Conservation (phyloP, 768 basidiomycete genomes). For the Leucosporidium creatinivorum region DNA sequence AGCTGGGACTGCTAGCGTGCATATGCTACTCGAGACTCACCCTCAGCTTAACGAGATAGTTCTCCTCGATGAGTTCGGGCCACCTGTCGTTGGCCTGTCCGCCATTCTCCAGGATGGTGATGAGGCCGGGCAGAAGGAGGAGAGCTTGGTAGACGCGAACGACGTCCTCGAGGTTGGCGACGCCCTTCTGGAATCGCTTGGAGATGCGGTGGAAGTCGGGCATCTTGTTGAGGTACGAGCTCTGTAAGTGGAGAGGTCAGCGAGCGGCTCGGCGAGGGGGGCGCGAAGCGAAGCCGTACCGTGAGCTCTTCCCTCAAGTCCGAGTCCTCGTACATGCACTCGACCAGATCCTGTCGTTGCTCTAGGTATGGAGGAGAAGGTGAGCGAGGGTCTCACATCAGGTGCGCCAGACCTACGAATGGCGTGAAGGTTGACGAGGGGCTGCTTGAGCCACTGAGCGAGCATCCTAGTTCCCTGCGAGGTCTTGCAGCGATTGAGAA, state of each 20-base stretch:
- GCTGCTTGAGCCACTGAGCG: constrained; percentile 91
- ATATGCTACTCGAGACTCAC: neutral
- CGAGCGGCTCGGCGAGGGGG: neutral
- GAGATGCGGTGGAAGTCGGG: constrained; percentile 87
- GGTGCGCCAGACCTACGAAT: constrained; percentile 56
- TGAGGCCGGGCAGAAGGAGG: constrained; percentile 67
- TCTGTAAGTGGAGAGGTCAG: constrained; percentile 45
- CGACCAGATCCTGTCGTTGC: constrained; percentile 78
- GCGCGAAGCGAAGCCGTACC: constrained; percentile 45
- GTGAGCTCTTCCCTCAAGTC: constrained; percentile 64
- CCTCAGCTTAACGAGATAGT: constrained; percentile 41
- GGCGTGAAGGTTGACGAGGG: constrained; percentile 84
- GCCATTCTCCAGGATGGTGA: constrained; percentile 55
- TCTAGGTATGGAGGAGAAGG: constrained; percentile 45
- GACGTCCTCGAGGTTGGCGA: constrained; percentile 84
- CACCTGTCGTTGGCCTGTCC: constrained; percentile 44
- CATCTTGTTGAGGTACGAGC: constrained; percentile 80
- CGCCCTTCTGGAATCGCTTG: constrained; percentile 79
- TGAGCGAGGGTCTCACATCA: neutral
- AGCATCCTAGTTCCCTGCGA: constrained; percentile 83
- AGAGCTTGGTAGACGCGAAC: constrained; percentile 93
- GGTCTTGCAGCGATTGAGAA: constrained; percentile 93
- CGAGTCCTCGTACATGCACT: constrained; percentile 72
- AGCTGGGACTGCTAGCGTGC: neutral
- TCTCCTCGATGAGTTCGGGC: constrained; percentile 54